Evolutionary conservation across 2,329 filamentous ascomycete genomes (phyloP), one percentile per base, ranked within the genome.

Genomic region (Trichoderma harzianum): DNA sequence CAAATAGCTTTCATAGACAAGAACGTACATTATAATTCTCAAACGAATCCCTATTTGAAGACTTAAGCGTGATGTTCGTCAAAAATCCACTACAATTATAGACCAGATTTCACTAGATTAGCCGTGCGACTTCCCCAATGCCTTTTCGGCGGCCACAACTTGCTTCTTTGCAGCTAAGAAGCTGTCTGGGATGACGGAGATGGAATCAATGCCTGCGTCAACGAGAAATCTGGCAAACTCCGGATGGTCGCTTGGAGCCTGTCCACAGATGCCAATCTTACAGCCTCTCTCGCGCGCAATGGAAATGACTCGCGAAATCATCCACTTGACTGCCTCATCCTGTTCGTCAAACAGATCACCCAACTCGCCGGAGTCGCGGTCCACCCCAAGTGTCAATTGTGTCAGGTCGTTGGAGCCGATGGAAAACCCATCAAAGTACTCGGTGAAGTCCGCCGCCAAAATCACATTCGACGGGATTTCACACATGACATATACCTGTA

Each of bases 381-480:
- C 81, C 0, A 83, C 76, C 1, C 81, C 80, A 1, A 83, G 79
- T 2, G 78, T 82, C 69, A 83, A 74, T 75, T 83, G 81, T 3
- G 82, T 82, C 69, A 83, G 73, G 72, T 82, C 81, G 53, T 83
- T 82, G 26, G 81, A 83, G 3, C 82, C 82, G 62, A 83, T 83
- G 14, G 80, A 83, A 73, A 83, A 83, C 2, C 81, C 81, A 53
- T 83, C 82, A 73, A 83, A 83, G 66, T 79, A 73, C n/a, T 79
- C 71, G 1, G 78, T 75, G 70, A 83, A 83, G 32, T 77, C 64
- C 1, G 73, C 76, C 1, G 81, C 82, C 10, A 82, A 74, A 53
- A 83, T 82, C 18, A 82, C 80, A 47, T 83, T 83, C 14, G 80
- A 81, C 0, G 81, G 81, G 28, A 83, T 83, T 74, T 83, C 81